Base-by-base conservation (phyloP, 2,329 filamentous ascomycete species). In the Colletotrichum sp. region DNA sequence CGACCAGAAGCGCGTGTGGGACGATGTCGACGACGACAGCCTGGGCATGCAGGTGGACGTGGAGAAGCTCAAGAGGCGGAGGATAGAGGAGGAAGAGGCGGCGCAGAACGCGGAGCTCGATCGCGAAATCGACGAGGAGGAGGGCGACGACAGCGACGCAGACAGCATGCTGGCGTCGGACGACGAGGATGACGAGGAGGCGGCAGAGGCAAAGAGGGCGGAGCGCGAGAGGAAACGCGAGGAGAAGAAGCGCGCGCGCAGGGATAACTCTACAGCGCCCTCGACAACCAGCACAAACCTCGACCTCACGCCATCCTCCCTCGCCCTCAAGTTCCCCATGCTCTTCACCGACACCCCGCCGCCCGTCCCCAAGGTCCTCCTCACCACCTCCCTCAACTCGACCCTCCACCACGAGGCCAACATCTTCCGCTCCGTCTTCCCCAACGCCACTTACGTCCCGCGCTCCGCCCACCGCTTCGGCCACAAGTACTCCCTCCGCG, bases 371-470 rank as follows among this genome's bases (percentile, higher is more conserved):
- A 98, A 98, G 86, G 93, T 99, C 78, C 92, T 99, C 52, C 91
- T 99, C 82, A 99, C 97, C 1, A 99, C 97, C 9, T 95, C 93
- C 15, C 89, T 98, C 81, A 96, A 98, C 87, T 95, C 95, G 15
- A 96, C 94, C 2, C 91, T 99, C 15, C 96, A 99, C 88, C 86
- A 93, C 77, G 92, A 98, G 88, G 96, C 95, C 65, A 86, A 94
- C 75, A 89, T 96, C 55, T 90, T 99, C 76, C 95, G 93, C 76
- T 90, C 91, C 12, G 88, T 99, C 76, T 98, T 99, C 86, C 96
- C 97, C 28, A 96, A 98, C 87, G 89, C 88, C 73, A 93, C 94
- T 84, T 98, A 99, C 86, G 94, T 99, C 80, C 95, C 93, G 3
- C 94, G 97, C 75, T 96, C 95, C 9, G 92, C 93, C 13, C 96